Evolutionary conservation across 1,139 yeast species (phyloP), one percentile per base, ranked within the genome.

Genomic region (Magnusiomyces ingens): DNA sequence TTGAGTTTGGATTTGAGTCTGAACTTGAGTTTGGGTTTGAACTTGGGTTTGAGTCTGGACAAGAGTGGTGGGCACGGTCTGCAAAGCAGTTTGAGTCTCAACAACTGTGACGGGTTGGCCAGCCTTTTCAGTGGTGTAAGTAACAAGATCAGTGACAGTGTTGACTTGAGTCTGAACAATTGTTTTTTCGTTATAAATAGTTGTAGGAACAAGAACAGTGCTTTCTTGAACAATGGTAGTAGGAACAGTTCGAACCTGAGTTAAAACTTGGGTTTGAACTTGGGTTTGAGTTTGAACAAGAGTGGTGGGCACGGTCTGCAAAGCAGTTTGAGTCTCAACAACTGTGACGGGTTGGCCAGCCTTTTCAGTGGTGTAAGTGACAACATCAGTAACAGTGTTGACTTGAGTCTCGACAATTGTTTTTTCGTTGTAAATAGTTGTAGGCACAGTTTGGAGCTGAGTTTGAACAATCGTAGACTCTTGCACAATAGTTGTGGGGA

Each of bases 281-380:
- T 19, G 29, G 21, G 45, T 21, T 22, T 43, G 45, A 22, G 46
- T 43, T 21, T 21, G 36, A 29, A 45, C 47, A 45, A 45, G n/a
- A n/a, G 47, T 45, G 3, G 47, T 45, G 11, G 47, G 47, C 2
- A 22, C 48, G 35, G 48, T 45, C 17, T 45, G 29, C 11, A 45
- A n/a, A 10, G 15, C 29, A 19, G 48, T 45, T 26, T 48, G 50
- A 48, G 45, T 40, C 38, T 48, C 21, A 19, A 41, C 26, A 38
- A 48, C 45, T 3, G 50, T 48, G 6, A 48, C 45, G 3, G 45
- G 36, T 35, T 36, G 29, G 22, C 50, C 50, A 21, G 40, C 50
- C 8, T n/a, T 15, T 5, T n/a, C 26, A 38, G 38, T 40, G 8
- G 21, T 29, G 21, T n/a, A 38, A 22, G 50, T 48, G 4, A 43